These are phyloP conservation scores for Candida freyschussii DNA, from an alignment of 1,139 yeast species.

Conservation along the genomic window DNA sequence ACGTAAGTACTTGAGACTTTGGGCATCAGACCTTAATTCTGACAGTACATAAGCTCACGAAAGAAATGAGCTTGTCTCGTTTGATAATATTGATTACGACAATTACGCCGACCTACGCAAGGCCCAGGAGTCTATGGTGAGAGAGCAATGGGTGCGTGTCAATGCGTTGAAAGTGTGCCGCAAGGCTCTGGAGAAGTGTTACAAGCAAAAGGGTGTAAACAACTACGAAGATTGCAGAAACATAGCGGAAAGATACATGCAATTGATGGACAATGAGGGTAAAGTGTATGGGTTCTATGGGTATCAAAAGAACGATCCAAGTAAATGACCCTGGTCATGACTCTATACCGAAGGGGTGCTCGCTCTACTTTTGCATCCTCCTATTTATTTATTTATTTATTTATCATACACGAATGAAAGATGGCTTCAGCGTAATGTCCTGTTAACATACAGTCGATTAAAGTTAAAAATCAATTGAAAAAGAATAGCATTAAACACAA, in stretches of 20 bases:
- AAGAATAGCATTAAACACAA: no score
- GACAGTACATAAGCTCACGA: constrained; percentile 37
- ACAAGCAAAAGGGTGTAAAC: constrained; percentile 61
- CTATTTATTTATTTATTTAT: constrained; percentile 12
- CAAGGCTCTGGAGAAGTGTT: constrained; percentile 66
- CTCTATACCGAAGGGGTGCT: no score
- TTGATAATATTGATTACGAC: constrained; percentile 76
- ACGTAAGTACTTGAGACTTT: constrained; percentile 5
- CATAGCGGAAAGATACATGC: constrained; percentile 72
- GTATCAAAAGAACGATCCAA: constrained; percentile 81
- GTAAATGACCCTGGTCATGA: constrained; percentile 40
- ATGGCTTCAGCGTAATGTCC: no score
- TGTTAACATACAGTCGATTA: no score
- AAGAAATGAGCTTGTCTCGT: constrained; percentile 74
- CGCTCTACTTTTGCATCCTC: constrained; percentile 5
- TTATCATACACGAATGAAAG: constrained; percentile 2
- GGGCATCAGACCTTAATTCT: constrained; percentile 1
- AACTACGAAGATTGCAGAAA: constrained; percentile 76
- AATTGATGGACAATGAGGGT: constrained; percentile 59
- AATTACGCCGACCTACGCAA: constrained; percentile 58
- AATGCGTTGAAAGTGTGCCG: constrained; percentile 66
- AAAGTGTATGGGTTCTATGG: constrained; percentile 71
- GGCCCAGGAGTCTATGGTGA: constrained; percentile 72
- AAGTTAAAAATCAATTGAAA: no score
- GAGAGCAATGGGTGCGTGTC: constrained; percentile 77